These are phyloP conservation scores for Talaromyces islandicus DNA, from an alignment of 2,329 filamentous ascomycete genomes.

Conservation along the genomic window DNA sequence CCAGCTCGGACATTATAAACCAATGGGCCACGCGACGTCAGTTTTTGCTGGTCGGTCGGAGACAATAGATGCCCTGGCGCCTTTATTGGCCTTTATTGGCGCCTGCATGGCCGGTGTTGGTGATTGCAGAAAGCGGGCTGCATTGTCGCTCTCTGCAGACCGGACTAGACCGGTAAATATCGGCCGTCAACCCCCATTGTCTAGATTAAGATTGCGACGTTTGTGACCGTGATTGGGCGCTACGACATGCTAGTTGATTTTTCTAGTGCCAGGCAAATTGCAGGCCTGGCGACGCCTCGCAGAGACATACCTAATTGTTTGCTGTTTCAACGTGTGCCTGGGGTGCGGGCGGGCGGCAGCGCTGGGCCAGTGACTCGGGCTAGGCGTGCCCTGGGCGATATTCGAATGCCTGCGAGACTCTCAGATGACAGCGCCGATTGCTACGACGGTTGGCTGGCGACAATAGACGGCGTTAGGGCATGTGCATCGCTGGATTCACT, in stretches of 20 bases:
- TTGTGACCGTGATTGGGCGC: conserved; percentile 3
- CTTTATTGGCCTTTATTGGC: conserved; percentile 1
- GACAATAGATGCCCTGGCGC: neutral
- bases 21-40: neutral
- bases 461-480: neutral
- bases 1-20: neutral
- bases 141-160: neutral
- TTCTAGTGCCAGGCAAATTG: neutral
- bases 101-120: neutral
- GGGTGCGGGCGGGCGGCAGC: neutral
- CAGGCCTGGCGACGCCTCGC: neutral
- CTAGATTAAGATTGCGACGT: conserved; percentile 1
- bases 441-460: neutral
- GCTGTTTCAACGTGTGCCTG: neutral
- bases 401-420: neutral
- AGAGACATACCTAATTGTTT: neutral
- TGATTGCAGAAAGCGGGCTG: neutral
- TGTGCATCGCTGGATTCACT: neutral
- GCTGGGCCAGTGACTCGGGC: neutral
- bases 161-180: neutral
- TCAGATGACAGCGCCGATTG: neutral
- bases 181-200: neutral
- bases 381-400: neutral
- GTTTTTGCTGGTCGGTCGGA: neutral
- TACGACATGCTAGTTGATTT: neutral